Percentiles rank a stretch among this genome's conserved stretches.
Evolutionary conservation across 139 green algal species (phyloP).

Genomic region (Chlamydomonas schloesseri): DNA sequence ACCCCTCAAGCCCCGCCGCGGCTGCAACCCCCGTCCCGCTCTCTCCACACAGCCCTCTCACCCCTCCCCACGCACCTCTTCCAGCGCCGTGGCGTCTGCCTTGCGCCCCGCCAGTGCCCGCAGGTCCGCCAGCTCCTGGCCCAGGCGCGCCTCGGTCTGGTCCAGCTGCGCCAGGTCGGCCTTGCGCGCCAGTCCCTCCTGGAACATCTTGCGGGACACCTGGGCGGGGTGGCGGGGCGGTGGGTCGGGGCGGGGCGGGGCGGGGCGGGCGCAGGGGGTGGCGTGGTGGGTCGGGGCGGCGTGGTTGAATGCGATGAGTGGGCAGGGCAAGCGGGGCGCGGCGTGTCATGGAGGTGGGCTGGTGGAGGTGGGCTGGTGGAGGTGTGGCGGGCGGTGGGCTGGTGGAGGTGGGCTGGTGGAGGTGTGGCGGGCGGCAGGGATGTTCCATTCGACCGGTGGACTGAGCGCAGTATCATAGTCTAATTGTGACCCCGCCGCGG

Average conservation of each 20-base stretch:
- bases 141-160: conserved; percentile 19
- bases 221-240: not conserved
- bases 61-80: conserved; percentile 28
- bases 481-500: no score
- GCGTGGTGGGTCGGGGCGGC: not conserved
- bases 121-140: conserved; percentile 32
- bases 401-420: no score
- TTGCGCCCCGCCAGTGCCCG: conserved; percentile 15
- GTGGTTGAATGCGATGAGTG: not conserved
- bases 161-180: conserved; percentile 47
- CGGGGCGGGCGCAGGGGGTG: not conserved
- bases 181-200: conserved; percentile 48
- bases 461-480: no score
- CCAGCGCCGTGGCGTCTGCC: conserved; percentile 22
- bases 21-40: not conserved
- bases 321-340: no score
- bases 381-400: no score
- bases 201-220: conserved; percentile 50
- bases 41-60: not conserved
- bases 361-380: no score
- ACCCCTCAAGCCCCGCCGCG: not conserved
- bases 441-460: no score
- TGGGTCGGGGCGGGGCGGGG: no score
- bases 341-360: no score
- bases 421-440: no score